Evolutionary conservation across 176 grass and related monocot species (phyloP).

Genomic region (Hyparrhenia diplandra): DNA sequence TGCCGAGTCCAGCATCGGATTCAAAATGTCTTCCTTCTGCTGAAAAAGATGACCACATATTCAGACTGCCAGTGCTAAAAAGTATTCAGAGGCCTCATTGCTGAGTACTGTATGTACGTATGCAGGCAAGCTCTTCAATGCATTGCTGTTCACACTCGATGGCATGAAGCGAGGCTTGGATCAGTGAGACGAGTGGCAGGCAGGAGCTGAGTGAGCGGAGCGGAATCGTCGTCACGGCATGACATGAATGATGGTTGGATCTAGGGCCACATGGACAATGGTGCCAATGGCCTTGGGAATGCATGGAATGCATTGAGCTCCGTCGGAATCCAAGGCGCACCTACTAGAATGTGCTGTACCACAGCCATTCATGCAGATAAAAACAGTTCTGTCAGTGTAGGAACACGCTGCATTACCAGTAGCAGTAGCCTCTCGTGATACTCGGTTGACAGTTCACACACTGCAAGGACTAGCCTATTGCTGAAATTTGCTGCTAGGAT

Average conservation of each 20-base stretch:
- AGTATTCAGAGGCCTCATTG: not conserved
- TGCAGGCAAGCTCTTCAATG: not conserved
- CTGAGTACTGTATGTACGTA: not conserved
- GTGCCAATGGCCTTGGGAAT: not conserved
- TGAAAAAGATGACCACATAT: not conserved
- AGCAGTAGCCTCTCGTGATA: not conserved
- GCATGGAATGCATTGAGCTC: not conserved
- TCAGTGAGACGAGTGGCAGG: not conserved
- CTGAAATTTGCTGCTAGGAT: not conserved
- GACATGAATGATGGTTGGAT: not conserved
- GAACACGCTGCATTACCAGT: not conserved
- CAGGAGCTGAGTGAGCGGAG: slow-evolving; percentile 4
- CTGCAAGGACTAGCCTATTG: not conserved
- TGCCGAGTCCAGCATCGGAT: slow-evolving; percentile 6
- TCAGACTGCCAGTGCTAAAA: not conserved
- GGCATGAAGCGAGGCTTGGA: not conserved
- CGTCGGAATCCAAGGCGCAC: slow-evolving; percentile 6
- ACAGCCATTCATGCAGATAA: not conserved
- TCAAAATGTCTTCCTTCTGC: not conserved
- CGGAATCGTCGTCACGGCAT: not conserved
- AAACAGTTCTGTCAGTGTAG: not conserved
- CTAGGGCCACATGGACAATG: slow-evolving; percentile 9
- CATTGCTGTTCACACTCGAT: slow-evolving; percentile 15
- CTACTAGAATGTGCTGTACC: not conserved
- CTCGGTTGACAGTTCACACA: not conserved